phyloP scores from a whole-genome alignment of 1,284 basidiomycete species.

The Irpex rosettiformis region DNA sequence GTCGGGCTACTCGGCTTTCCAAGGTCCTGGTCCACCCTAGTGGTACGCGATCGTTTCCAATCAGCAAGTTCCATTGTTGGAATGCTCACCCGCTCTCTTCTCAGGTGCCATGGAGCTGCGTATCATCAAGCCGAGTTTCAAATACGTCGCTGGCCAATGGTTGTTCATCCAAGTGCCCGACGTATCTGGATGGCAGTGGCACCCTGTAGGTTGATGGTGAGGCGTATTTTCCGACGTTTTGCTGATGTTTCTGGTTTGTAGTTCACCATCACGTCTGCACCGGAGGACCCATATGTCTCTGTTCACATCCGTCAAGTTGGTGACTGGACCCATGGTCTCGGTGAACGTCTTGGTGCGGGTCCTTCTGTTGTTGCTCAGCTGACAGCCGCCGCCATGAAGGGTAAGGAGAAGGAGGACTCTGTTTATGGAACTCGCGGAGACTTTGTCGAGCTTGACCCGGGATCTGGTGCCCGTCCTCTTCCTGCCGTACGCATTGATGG shows the following conservation, averaged over 20 bases:
- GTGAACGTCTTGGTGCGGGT: constrained; percentile 79
- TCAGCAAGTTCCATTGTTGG: constrained; percentile 4
- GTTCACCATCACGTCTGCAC: constrained; percentile 92
- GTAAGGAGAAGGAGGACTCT: constrained; percentile 56
- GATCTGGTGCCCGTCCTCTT: constrained; percentile 43
- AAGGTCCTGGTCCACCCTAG: constrained; percentile 82
- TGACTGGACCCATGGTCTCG: constrained; percentile 81
- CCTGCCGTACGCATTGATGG: constrained; percentile 82
- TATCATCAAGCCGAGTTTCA: constrained; percentile 85
- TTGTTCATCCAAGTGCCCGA: constrained; percentile 86
- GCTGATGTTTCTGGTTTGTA: constrained; percentile 26
- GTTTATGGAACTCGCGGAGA: constrained; percentile 54
- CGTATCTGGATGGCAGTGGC: constrained; percentile 82
- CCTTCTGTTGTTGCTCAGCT: constrained; percentile 70
- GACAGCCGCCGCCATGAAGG: constrained; percentile 73
- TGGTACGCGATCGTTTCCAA: constrained; percentile 41
- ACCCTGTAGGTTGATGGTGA: constrained; percentile 57
- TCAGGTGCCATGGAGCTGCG: constrained; percentile 84
- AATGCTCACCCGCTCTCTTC: constrained; percentile 16
- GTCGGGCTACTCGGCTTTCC: constrained; percentile 70
- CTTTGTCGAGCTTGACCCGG: constrained; percentile 73
- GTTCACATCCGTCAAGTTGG: constrained; percentile 89
- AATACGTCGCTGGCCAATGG: constrained; percentile 89
- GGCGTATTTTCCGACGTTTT: constrained; percentile 5
- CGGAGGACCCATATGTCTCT: constrained; percentile 86